phyloP scores from a whole-genome alignment of 108 stramenopile genomes.

The Asterionellopsis glacialis region DNA sequence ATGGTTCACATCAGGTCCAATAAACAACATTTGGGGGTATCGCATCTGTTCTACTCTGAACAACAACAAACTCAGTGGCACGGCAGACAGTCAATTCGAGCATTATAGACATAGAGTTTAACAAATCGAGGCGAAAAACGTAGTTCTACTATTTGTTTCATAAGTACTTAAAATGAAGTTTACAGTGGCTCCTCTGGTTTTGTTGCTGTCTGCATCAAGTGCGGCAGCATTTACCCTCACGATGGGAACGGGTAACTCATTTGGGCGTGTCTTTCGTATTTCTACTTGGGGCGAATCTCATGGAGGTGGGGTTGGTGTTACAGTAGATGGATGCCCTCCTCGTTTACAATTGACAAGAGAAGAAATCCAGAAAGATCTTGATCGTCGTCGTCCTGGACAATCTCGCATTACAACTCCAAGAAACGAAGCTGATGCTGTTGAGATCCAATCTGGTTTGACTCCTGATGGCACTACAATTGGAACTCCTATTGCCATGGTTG shows the following conservation, averaged over 20 bases:
- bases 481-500: constrained; percentile 96
- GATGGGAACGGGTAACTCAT: constrained; percentile 95
- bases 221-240: constrained; percentile 36
- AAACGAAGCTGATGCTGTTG: constrained; percentile 93
- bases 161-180: no score
- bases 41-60: no score
- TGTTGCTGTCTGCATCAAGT: not conserved
- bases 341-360: constrained; percentile 82
- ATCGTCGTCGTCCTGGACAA: constrained; percentile 91
- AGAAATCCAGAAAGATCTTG: constrained; percentile 93
- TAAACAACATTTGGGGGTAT: no score
- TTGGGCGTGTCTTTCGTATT: constrained; percentile 95
- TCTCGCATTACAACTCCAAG: constrained; percentile 96
- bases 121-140: no score
- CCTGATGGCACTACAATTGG: constrained; percentile 88
- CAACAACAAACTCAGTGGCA: no score
- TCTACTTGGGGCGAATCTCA: constrained; percentile 99
- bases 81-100: no score
- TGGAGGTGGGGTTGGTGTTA: constrained; percentile 95
- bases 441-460: constrained; percentile 90
- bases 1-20: no score
- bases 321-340: constrained; percentile 95
- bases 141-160: no score
- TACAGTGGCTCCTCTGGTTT: no score
- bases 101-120: no score